Conservation (phyloP, 2,329 filamentous ascomycete species). For the Exophiala spinifera region DNA sequence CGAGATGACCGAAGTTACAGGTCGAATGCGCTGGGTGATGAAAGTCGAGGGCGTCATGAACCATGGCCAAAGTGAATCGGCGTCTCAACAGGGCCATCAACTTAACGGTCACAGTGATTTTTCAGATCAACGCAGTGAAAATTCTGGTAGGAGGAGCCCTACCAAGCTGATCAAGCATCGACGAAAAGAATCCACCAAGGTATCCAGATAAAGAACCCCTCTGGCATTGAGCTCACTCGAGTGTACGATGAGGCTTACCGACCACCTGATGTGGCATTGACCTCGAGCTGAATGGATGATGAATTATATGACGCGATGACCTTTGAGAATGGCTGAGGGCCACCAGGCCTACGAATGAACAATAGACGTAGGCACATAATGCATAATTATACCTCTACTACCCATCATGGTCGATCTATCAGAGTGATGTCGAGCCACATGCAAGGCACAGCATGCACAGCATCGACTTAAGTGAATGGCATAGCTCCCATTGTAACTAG, state of each 20-base stretch:
- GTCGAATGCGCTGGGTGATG: slow-evolving; percentile 49
- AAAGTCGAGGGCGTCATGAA: slow-evolving; percentile 39
- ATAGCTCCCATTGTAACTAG: too few relatives aligned
- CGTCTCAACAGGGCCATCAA: neutral
- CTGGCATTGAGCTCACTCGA: neutral
- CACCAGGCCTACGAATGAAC: neutral
- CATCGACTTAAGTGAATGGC: too few relatives aligned
- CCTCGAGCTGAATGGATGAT: neutral
- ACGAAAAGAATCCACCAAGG: slow-evolving; percentile 26
- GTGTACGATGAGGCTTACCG: neutral
- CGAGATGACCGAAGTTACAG: slow-evolving; percentile 42
- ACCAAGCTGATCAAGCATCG: slow-evolving; percentile 24
- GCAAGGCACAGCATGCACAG: too few relatives aligned
- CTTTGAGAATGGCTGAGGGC: neutral
- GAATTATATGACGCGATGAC: slow-evolving; percentile 25
- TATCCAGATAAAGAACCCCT: slow-evolving; percentile 14
- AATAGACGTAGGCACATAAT: slow-evolving; percentile 8
- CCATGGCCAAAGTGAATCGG: slow-evolving; percentile 4
- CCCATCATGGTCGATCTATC: neutral
- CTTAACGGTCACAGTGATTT: neutral
- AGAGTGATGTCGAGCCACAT: too few relatives aligned
- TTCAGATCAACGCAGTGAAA: slow-evolving; percentile 5
- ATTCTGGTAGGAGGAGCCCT: slow-evolving; percentile 15
- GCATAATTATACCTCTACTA: neutral
- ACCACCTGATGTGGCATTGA: neutral